Conservation (phyloP, 192 early-diverging fungal species). For the Podila horticola region DNA sequence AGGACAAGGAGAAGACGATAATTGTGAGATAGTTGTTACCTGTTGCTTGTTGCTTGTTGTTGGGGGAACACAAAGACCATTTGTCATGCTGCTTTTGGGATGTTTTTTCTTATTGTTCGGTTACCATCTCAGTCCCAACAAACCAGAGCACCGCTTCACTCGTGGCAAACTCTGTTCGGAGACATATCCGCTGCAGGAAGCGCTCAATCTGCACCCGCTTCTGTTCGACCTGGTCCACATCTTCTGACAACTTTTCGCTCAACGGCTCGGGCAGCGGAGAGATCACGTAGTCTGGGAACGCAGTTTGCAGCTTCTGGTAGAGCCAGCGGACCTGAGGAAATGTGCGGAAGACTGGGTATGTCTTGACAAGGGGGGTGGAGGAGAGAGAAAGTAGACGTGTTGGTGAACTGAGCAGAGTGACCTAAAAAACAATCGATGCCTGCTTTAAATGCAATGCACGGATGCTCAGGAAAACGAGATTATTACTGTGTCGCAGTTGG, state of each 20-base stretch:
- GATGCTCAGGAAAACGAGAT: not conserved
- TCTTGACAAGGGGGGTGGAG: constrained; percentile 6
- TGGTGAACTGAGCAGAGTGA: not conserved
- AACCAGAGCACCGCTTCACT: constrained; percentile 56
- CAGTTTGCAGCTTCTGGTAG: constrained; percentile 45
- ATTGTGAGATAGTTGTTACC: not conserved
- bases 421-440: not conserved
- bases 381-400: not conserved
- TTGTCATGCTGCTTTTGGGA: not conserved
- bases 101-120: not conserved
- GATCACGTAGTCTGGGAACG: constrained; percentile 50
- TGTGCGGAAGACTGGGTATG: constrained; percentile 57
- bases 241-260: constrained; percentile 53
- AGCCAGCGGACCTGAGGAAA: constrained; percentile 64
- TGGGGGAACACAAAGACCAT: not conserved
- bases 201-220: constrained; percentile 59
- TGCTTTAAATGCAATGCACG: not conserved
- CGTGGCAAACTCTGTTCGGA: constrained; percentile 46
- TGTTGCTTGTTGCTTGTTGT: not conserved
- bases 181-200: constrained; percentile 55
- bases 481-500: constrained; percentile 31
- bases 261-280: constrained; percentile 60
- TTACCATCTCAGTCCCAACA: constrained; percentile 66
- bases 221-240: constrained; percentile 65
- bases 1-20: not conserved